Evolutionary conservation across 495 filamentous ascomycete species (phyloP), one percentile per base, ranked within the genome.

Genomic region (Penicillium bovifimosum): DNA sequence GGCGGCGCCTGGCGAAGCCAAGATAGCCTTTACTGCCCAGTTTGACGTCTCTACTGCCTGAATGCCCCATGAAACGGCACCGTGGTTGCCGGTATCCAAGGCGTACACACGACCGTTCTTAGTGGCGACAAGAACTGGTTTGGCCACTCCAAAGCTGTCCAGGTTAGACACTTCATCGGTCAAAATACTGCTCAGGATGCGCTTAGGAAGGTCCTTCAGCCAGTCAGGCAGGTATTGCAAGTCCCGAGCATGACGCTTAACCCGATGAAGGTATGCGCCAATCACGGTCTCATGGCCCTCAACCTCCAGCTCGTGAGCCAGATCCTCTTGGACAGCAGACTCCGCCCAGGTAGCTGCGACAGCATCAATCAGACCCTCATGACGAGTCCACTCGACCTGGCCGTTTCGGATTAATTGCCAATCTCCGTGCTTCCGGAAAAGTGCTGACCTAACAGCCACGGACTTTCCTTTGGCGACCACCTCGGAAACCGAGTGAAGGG

Each of bases 61-160:
- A 39, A 78, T 74, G 42, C 71, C 80, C 92, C 92, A 96, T 9
- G 86, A 70, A n/a, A 95, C 72, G 18, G 75, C 74, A 6, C 90
- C 90, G 33, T 86, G 78, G 41, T 83, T 86, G 7, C 86, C 90
- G 33, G 83, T 77, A 62, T 96, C 84, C 29, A 98, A 75, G 7
- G 83, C 86, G 52, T 87, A 87, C 7, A 97, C 67, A 46, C 87
- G 82, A 8, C 92, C 92, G 49, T 81, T 82, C 52, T 83, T 77
- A 7, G 92, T 96, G 6, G 88, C 91, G 39, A 95, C 76, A 54
- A 96, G 75, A 6, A 86, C 80, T 29, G 92, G 71, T 67, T 95
- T 96, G 53, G 84, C 80, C 62, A 96, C 88, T 26, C 92, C 93
- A 64, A 96, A 97, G 62, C 79, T 83, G 62, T 96, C 89, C 10